Evolutionary conservation across 768 basidiomycete species (phyloP).

Genomic region (Kwoniella sp.): DNA sequence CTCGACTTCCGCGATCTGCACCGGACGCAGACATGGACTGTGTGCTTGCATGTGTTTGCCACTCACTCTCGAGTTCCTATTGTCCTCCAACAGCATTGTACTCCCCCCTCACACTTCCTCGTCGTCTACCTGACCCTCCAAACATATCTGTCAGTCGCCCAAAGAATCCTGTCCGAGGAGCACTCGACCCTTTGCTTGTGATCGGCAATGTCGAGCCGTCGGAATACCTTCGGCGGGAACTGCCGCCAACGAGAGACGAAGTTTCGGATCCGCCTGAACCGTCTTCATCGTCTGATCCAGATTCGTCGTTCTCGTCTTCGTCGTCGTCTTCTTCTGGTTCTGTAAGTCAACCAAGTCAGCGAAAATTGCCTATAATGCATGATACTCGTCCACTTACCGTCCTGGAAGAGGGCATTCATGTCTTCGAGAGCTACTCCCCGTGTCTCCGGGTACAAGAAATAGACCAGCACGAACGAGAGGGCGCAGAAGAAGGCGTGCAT

Average conservation of each 20-base stretch:
- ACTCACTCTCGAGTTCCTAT: conserved; percentile 56
- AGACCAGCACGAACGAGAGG: conserved; percentile 73
- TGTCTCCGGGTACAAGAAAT: conserved; percentile 55
- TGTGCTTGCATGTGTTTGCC: no score
- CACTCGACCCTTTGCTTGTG: conserved; percentile 34
- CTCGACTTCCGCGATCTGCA: no score
- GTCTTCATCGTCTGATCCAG: conserved; percentile 33
- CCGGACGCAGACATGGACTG: no score
- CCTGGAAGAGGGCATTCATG: conserved; percentile 54
- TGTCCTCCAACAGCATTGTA: conserved; percentile 45
- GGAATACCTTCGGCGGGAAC: conserved; percentile 21
- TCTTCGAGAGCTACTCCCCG: conserved; percentile 51
- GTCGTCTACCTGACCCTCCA: conserved; percentile 19
- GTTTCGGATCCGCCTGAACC: conserved; percentile 35
- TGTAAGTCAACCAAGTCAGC: neutral
- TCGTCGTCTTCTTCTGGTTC: conserved; percentile 46
- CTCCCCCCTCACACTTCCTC: conserved; percentile 30
- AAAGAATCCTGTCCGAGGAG: conserved; percentile 17
- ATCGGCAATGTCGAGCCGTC: conserved; percentile 36
- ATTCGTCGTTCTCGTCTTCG: conserved; percentile 42
- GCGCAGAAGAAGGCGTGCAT: conserved; percentile 94
- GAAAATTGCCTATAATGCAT: no score
- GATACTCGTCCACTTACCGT: conserved; percentile 29
- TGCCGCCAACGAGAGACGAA: conserved; percentile 26
- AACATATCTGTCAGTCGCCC: conserved; percentile 21